Evolutionary conservation across 169 alveolate species (phyloP), one percentile per base, ranked within the genome.

Genomic region (Besnoitia besnoiti): DNA sequence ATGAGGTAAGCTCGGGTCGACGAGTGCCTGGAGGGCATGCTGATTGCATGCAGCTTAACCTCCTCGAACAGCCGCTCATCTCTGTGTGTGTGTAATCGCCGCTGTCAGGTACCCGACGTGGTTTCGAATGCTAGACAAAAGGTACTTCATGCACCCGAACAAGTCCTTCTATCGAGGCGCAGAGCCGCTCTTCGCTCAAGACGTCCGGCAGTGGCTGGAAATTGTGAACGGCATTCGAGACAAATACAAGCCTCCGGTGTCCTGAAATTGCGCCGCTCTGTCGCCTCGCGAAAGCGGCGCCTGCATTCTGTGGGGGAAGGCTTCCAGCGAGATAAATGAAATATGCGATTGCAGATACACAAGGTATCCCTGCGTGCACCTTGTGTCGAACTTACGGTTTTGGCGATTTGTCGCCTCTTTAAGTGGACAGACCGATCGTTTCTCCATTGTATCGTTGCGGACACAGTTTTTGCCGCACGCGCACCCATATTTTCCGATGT

Each of bases 31-130:
- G n/a, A n/a, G n/a, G n/a, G n/a, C n/a, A n/a, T n/a, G n/a, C n/a
- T n/a, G n/a, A n/a, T n/a, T n/a, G n/a, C n/a, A n/a, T n/a, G n/a
- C n/a, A n/a, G n/a, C n/a, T n/a, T n/a, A n/a, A n/a, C n/a, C n/a
- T n/a, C n/a, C 39, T 62, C 39, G 4, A 35, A 30, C 10, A 12
- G 40, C 27, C 14, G 10, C 27, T 16, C 44, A 1, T 62, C 39
- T 19, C 79, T 62, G 14, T 35, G 21, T 30, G 79, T 62, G 44
- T 12, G 46, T 73, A 0, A 5, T 19, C 30, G n/a, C 42, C n/a
- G 61, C n/a, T 51, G 21, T n/a, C 87, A 88, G 92, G 76, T 88
- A 88, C 37, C 92, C 92, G 42, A 46, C 92, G 0, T 88, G 92
- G 92, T 88, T 88, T 67, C 92, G 76, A 55, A 51, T 67, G 76